Base-by-base conservation (phyloP, 129 eudicot species). In the Helianthus annuus region DNA sequence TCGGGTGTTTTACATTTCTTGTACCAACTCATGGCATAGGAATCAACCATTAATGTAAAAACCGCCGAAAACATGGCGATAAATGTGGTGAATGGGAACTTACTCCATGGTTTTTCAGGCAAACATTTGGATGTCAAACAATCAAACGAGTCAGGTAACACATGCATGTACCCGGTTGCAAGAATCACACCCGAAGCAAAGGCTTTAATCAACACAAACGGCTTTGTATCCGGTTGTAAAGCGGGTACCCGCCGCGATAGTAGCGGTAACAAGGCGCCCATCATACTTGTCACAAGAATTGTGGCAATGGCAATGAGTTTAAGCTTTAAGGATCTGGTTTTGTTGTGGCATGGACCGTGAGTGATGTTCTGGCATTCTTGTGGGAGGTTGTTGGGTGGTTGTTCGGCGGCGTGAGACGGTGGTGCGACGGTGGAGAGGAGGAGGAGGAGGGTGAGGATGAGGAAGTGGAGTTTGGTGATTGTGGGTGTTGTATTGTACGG, bases 121-220 rank as follows among this genome's bases (percentile, higher is more conserved):
- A 85, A 76, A 46, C 87, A 85, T 49, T 69, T 14, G 7, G 90
- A 82, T 10, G 73, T 76, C 11, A 85, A 67, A 66, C 82, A 76
- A 11, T 85, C 82, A 46, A 82, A 82, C 5, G 90, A 79, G 78
- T 85, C 85, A 0, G 87, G 87, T 56, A 85, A 34, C 6, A 82
- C 87, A 22, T 85, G 90, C 87, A 82, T 85, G 83, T 82, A 85
- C 19, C 90, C 87, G 4, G 90, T 85, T 12, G 87, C 90, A 7
- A 85, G 81, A 11, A 85, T 85, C 15, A 85, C 86, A 14, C 90
- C 90, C 1, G 87, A 76, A 4, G 90, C 90, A 24, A 85, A 85
- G 4, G 85, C 85, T 58, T 85, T 85, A 1, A 82, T 83, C 24
- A 85, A 16, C 17, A 80, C 81, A 14, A 85, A 85, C 0, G 73